Base-by-base conservation (phyloP, 257 asterid genomes). In the Gardenia jasminoides region DNA sequence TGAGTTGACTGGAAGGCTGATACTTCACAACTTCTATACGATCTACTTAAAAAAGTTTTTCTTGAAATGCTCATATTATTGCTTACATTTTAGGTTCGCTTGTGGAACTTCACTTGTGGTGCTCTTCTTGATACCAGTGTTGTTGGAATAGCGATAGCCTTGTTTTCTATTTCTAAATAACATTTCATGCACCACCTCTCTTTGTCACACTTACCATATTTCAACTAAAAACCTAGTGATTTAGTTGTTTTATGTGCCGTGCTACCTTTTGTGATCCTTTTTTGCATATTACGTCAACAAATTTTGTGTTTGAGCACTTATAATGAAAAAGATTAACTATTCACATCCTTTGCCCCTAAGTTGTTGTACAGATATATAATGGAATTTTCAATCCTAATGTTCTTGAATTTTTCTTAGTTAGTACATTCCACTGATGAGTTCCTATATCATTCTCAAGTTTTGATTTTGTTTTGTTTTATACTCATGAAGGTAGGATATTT, bases 101-200 rank as follows among this genome's bases (percentile, higher is more conserved):
- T 96, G 76, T 96, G 99, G 98, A 95, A 96, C 75, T 88, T 83
- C 84, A 74, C 87, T 71, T 84, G 89, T 81, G 98, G 99, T 71
- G 83, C 89, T 87, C 94, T 96, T 84, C 94, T 96, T 69, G 97
- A 93, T 84, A 91, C 94, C n/a, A 91, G 93, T 77, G 84, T 81
- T 78, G 90, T 91, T 76, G 92, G 94, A 72, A 82, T 85, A 65
- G 79, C 88, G 91, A 97, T 92, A 89, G 71, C 86, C 78, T 74
- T 65, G 43, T 67, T 67, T 74, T 77, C 62, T 54, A 36, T 68
- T 74, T 76, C 52, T 79, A 28, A 50, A 83, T 54, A 28, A 67
- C 43, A 64, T 77, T 79, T 58, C 76, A 76, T 81, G 43, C 46
- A 44, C 50, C 8, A 44, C 36, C 30, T 77, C 43, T n/a, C 48